A percentile compares a stretch with the other conserved stretches of the same genome.
These are phyloP conservation scores for Drechslera avenae DNA, from an alignment of 2,329 filamentous ascomycete species.

Conservation along the genomic window DNA sequence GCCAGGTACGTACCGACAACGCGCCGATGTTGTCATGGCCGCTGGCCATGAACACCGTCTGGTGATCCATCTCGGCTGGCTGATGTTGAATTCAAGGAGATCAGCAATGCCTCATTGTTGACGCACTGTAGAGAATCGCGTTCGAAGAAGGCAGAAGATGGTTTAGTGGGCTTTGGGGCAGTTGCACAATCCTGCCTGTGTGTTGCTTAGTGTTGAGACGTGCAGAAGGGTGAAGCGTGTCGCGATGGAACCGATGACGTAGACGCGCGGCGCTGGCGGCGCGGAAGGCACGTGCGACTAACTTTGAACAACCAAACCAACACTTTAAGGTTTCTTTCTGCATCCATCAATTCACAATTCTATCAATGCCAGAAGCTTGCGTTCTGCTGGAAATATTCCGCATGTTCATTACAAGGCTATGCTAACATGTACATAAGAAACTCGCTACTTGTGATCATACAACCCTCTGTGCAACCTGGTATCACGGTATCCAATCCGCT, in stretches of 20 bases:
- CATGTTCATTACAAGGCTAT: constrained; percentile 7
- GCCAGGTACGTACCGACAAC: constrained; percentile 22
- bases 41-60: constrained; percentile 19
- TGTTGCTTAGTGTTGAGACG: constrained; percentile 7
- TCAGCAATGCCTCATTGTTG: constrained; percentile 10
- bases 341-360: not conserved
- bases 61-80: constrained; percentile 22
- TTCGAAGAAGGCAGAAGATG: not conserved
- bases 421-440: not conserved
- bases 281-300: constrained; percentile 14
- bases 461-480: constrained; percentile 7
- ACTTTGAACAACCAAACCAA: constrained; percentile 1
- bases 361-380: not conserved
- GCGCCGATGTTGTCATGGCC: constrained; percentile 19
- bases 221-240: constrained; percentile 7
- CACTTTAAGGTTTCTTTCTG: not conserved
- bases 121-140: not conserved
- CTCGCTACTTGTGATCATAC: constrained; percentile 1
- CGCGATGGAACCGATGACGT: constrained; percentile 18
- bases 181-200: constrained; percentile 7
- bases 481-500: constrained; percentile 8
- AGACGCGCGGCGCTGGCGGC: constrained; percentile 12
- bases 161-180: not conserved
- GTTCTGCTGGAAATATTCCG: not conserved
- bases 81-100: not conserved